These are phyloP conservation scores for Puccinia triticina DNA, from an alignment of 1,284 basidiomycete genomes.

Conservation along the genomic window DNA sequence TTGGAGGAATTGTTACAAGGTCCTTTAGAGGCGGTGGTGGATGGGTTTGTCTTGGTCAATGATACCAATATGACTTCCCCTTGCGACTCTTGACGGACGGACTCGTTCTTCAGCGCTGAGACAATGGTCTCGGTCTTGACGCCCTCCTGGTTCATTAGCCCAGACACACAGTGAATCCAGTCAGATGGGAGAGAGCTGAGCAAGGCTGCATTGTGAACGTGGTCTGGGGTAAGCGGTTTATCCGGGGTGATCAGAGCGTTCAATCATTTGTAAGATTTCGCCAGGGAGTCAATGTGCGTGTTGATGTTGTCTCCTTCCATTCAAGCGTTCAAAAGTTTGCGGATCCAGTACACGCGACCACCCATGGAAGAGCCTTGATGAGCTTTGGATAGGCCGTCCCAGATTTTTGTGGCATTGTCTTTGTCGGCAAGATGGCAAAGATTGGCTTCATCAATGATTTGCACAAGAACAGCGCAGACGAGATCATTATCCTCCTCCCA, in stretches of 20 bases:
- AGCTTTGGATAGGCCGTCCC: too few relatives aligned
- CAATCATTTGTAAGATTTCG: neutral
- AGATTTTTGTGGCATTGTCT: too few relatives aligned
- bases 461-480: too few relatives aligned
- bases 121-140: neutral
- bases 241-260: neutral
- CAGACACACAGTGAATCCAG: neutral
- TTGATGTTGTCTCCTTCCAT: neutral
- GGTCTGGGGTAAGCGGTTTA: neutral
- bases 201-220: neutral
- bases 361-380: conserved; percentile 1
- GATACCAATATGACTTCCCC: neutral
- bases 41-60: neutral
- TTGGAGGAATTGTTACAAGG: too few relatives aligned
- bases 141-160: neutral
- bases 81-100: neutral
- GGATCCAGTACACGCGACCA: neutral
- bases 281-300: neutral
- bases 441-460: too few relatives aligned
- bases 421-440: too few relatives aligned
- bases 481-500: too few relatives aligned
- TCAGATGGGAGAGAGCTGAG: neutral
- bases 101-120: too few relatives aligned
- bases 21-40: neutral
- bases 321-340: neutral